These are phyloP conservation scores for Magnolia kwangsiensis DNA, from an alignment of 164 flowering plant species.

Conservation along the genomic window DNA sequence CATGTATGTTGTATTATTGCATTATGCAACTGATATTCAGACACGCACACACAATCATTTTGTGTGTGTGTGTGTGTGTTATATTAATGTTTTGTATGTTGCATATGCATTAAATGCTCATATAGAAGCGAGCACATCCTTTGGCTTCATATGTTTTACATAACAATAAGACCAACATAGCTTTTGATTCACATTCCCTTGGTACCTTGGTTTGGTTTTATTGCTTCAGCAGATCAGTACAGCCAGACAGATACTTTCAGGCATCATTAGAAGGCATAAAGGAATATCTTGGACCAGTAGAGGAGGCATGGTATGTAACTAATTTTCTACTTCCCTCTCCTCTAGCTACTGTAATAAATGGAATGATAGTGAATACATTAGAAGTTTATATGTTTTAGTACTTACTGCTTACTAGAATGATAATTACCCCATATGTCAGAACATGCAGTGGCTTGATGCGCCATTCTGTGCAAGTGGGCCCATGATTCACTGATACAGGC, in stretches of 20 bases:
- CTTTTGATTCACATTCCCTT: background rate
- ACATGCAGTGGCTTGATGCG: background rate
- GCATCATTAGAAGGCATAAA: conserved; percentile 41
- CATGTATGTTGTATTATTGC: background rate
- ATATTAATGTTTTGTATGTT: background rate
- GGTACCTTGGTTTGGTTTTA: conserved; percentile 2
- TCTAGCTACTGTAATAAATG: background rate
- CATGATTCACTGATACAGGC: background rate
- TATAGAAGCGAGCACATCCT: background rate
- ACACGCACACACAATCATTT: too few relatives aligned
- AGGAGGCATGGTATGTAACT: conserved; percentile 55
- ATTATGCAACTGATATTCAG: background rate
- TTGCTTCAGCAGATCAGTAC: conserved; percentile 45
- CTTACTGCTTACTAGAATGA: background rate
- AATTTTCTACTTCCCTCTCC: background rate
- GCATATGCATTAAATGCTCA: background rate
- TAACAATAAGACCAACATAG: background rate
- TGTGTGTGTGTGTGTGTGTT: too few relatives aligned
- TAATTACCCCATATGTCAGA: background rate
- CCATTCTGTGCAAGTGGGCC: background rate
- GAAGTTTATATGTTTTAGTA: background rate
- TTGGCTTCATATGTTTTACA: background rate
- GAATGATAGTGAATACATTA: background rate
- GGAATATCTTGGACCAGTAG: conserved; percentile 57
- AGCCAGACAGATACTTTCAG: conserved; percentile 41